Evolutionary conservation across 2,329 filamentous ascomycete genomes (phyloP), one percentile per base, ranked within the genome.

Genomic region (Trichoderma brevicompactum): DNA sequence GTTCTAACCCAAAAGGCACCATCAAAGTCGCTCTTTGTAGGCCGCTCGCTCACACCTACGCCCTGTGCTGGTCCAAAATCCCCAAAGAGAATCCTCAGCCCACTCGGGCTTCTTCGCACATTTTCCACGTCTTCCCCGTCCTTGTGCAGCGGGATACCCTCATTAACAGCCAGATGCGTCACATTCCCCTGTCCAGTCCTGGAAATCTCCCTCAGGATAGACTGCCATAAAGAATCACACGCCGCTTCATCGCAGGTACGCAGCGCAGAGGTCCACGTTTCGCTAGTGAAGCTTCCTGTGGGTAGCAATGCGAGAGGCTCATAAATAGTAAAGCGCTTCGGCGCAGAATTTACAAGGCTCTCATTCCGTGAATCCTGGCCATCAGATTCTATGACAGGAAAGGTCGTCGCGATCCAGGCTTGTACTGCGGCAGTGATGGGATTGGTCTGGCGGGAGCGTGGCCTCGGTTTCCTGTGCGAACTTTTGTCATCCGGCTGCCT

Each of bases 1-100:
- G 90, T 89, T 12, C 83, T 85, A 0, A 91, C 90, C 94, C 94
- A 98, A 68, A 96, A 86, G 0, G 92, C 89, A 1, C 75, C 65
- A 0, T 80, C 74, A 66, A 96, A 90, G 72, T 94, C 89, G 1
- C 72, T 59, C 1, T 72, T 62, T 0, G 74, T 74, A 1, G 81
- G 78, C 9, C 73, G 67, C 68, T 73, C 61, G 8, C 63, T 49
- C 56, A n/a, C 56, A n/a, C 17, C 43, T 8, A 70, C 49, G 1
- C 66, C n/a, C 28, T 2, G 17, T 1, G 28, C 54, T 0, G 86
- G 82, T 0, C 92, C 92, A 74, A 96, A 97, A 73, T 89, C 81
- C 23, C 93, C 93, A 73, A 89, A 80, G 0, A 97, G 79, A 19
- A 89, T 88, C 2, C 83, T 82, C 36, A 97, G 81, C 17, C 89